A percentile compares a stretch with the other conserved stretches of the same genome.
Evolutionary conservation across 2,329 filamentous ascomycete genomes (phyloP).

Genomic region (Zalaria obscura): DNA sequence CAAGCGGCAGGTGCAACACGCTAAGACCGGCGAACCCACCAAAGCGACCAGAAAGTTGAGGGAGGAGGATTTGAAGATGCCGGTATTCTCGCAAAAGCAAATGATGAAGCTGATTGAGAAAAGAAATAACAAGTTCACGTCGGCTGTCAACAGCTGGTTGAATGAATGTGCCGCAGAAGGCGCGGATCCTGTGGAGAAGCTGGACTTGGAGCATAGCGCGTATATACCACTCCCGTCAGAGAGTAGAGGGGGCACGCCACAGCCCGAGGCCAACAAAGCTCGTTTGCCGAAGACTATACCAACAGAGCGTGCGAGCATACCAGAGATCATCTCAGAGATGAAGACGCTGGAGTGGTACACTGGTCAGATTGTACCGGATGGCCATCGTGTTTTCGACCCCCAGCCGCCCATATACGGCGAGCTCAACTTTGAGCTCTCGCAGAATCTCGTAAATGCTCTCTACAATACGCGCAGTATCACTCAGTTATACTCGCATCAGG

Average conservation of each 20-base stretch:
- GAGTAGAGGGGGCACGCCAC: conserved; percentile 27
- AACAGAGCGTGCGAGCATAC: conserved; percentile 61
- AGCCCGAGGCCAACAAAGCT: conserved; percentile 19
- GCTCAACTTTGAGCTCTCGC: conserved; percentile 72
- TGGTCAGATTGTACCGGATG: conserved; percentile 83
- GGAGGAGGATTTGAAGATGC: conserved; percentile 77
- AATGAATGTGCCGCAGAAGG: conserved; percentile 53
- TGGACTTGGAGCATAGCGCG: conserved; percentile 44
- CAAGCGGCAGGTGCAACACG: conserved; percentile 60
- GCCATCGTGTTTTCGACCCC: conserved; percentile 78
- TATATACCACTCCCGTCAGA: conserved; percentile 49
- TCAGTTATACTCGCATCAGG: conserved; percentile 78
- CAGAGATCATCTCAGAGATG: conserved; percentile 75
- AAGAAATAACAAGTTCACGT: conserved; percentile 68
- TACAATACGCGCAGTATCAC: conserved; percentile 86
- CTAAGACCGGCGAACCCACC: conserved; percentile 58
- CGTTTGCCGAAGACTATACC: conserved; percentile 60
- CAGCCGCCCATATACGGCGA: conserved; percentile 73
- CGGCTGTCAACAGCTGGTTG: conserved; percentile 63
- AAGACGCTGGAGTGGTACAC: conserved; percentile 77
- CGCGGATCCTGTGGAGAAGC: conserved; percentile 50
- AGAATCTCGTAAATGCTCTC: conserved; percentile 85
- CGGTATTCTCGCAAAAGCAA: conserved; percentile 83
- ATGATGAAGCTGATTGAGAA: conserved; percentile 83
- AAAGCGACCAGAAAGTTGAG: conserved; percentile 54